phyloP scores from a whole-genome alignment of 1,284 basidiomycete genomes.

The Clitocybe nebularis region DNA sequence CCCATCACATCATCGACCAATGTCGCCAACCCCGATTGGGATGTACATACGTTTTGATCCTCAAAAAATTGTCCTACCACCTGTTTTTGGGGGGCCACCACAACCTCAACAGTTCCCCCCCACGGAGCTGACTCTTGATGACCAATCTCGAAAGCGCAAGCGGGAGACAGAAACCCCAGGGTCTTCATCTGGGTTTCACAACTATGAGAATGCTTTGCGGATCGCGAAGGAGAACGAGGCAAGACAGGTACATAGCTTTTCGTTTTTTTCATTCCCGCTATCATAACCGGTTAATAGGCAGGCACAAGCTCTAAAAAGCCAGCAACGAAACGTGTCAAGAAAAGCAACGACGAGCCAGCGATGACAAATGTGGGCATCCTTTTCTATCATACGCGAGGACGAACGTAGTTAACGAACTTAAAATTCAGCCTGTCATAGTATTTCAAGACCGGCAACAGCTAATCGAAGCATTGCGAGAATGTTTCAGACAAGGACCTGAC shows the following conservation, averaged over 20 bases:
- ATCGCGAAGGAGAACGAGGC: constrained; percentile 9
- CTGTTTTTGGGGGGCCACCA: constrained; percentile 16
- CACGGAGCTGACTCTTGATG: constrained; percentile 8
- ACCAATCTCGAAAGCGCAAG: constrained; percentile 9
- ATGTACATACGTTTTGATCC: constrained; percentile 19
- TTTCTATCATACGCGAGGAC: constrained; percentile 3
- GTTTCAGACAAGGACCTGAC: constrained; percentile 26
- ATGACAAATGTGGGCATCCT: neutral
- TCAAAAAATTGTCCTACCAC: constrained; percentile 15
- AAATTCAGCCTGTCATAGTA: neutral
- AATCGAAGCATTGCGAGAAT: constrained; percentile 21
- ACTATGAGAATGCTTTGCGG: constrained; percentile 11
- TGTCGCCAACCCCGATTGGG: constrained; percentile 1
- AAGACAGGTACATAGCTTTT: too few species aligned
- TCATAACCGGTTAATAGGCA: too few species aligned
- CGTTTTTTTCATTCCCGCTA: too few species aligned
- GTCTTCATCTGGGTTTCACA: constrained; percentile 4
- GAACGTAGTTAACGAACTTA: neutral
- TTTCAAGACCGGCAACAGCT: constrained; percentile 16
- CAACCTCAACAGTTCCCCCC: constrained; percentile 9
- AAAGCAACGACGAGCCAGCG: neutral
- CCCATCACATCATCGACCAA: too few species aligned
- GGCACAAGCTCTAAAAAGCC: neutral
- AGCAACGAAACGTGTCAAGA: neutral
- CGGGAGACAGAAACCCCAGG: neutral